Evolutionary conservation across 192 early-diverging fungal genomes (phyloP).

Genomic region (Haplosporangium gracile): DNA sequence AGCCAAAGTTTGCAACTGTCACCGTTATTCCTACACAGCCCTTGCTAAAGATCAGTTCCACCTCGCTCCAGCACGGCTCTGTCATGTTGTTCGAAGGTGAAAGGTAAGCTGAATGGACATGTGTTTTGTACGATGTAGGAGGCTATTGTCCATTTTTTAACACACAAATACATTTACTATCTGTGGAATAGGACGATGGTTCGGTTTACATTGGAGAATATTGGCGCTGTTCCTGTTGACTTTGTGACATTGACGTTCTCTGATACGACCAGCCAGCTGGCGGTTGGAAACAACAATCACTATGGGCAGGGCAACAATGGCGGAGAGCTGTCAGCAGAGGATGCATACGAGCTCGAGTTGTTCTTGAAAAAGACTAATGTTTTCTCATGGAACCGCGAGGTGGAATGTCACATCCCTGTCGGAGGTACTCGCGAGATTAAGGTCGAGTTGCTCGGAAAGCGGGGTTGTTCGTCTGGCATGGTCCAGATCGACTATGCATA

Average conservation of each 20-base stretch:
- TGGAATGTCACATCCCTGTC: conserved; percentile 62
- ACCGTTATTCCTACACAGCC: conserved; percentile 77
- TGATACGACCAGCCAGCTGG: conserved; percentile 61
- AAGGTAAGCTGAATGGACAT: conserved; percentile 55
- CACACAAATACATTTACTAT: not conserved
- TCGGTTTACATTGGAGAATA: conserved; percentile 78
- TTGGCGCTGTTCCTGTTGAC: conserved; percentile 78
- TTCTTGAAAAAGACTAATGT: conserved; percentile 69
- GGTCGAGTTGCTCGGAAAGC: conserved; percentile 82
- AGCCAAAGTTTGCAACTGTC: conserved; percentile 58
- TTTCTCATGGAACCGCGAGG: conserved; percentile 66
- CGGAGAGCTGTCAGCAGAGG: conserved; percentile 71
- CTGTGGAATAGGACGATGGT: conserved; percentile 65
- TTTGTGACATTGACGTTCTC: conserved; percentile 73
- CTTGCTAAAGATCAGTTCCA: conserved; percentile 74
- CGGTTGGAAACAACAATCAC: conserved; percentile 15
- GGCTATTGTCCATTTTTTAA: not conserved
- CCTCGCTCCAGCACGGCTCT: conserved; percentile 71
- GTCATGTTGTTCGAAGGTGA: conserved; percentile 90
- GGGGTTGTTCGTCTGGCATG: conserved; percentile 73
- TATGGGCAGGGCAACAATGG: conserved; percentile 30
- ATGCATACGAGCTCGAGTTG: conserved; percentile 82
- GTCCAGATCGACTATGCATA: conserved; percentile 82
- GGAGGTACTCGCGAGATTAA: conserved; percentile 67
- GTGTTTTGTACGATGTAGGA: too few relatives aligned